phyloP scores from a whole-genome alignment of 768 basidiomycete species.

The Phylloporus scabripes region DNA sequence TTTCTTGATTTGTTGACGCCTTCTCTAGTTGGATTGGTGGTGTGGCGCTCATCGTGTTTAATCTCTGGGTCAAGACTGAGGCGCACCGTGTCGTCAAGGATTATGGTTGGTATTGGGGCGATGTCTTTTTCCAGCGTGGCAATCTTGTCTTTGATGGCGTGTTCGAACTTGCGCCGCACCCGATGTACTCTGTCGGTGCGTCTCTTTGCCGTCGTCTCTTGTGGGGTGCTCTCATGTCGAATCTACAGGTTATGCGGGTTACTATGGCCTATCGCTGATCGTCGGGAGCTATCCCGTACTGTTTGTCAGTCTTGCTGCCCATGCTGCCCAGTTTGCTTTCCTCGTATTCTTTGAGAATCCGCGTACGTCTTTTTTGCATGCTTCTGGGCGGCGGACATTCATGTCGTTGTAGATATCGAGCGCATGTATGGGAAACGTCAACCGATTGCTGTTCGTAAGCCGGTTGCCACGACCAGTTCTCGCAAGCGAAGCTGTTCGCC shows the following conservation, averaged over 20 bases:
- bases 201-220: background rate
- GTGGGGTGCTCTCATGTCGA: background rate
- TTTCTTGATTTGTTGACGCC: too few relatives aligned
- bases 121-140: constrained; percentile 89
- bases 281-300: constrained; percentile 85
- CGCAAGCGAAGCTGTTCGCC: constrained; percentile 13
- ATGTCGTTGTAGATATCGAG: constrained; percentile 65
- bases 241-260: constrained; percentile 83
- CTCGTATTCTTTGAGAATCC: constrained; percentile 95
- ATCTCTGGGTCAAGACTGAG: constrained; percentile 97
- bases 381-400: background rate
- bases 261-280: constrained; percentile 92
- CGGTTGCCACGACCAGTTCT: constrained; percentile 35
- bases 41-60: constrained; percentile 81
- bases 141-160: constrained; percentile 96
- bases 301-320: constrained; percentile 89
- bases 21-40: constrained; percentile 78
- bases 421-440: constrained; percentile 91
- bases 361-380: constrained; percentile 50
- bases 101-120: constrained; percentile 98
- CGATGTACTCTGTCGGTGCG: constrained; percentile 90
- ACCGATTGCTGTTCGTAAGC: constrained; percentile 80
- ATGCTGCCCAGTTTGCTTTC: constrained; percentile 96
- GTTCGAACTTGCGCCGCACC: constrained; percentile 88
- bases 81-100: constrained; percentile 97